Evolutionary conservation across 176 grass and related monocot species (phyloP).

Genomic region (Cymbopogon citratus): DNA sequence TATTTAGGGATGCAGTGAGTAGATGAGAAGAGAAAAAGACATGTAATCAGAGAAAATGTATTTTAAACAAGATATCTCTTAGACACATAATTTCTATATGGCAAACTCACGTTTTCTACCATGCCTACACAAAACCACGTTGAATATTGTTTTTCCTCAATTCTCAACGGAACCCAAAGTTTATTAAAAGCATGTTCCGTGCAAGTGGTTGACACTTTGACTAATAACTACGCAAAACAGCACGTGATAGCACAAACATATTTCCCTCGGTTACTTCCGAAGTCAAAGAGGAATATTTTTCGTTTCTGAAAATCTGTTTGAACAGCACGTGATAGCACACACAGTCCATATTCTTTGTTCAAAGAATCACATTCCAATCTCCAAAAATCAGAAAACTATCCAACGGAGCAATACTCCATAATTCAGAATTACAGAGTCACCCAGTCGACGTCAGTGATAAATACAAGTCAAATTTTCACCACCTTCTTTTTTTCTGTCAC

Average conservation of each 20-base stretch:
- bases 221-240: background rate
- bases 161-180: background rate
- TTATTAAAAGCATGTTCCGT: background rate
- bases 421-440: background rate
- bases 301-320: background rate
- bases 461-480: constrained; percentile 22
- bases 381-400: background rate
- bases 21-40: too few relatives aligned
- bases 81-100: too few relatives aligned
- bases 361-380: background rate
- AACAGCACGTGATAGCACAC: too few relatives aligned
- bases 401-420: background rate
- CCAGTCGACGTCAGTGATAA: constrained; percentile 34
- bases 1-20: too few relatives aligned
- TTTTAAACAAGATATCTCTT: too few relatives aligned
- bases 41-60: too few relatives aligned
- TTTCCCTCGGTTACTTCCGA: background rate
- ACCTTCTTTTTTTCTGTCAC: background rate
- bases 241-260: background rate
- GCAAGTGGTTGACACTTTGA: background rate
- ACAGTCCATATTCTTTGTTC: background rate
- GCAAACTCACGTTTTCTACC: too few relatives aligned
- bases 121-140: too few relatives aligned
- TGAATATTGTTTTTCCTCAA: background rate
- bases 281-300: background rate